A percentile compares a stretch with the other conserved stretches of the same genome.
Evolutionary conservation across 2,329 filamentous ascomycete genomes (phyloP).

Genomic region (Phialophora chinensis): DNA sequence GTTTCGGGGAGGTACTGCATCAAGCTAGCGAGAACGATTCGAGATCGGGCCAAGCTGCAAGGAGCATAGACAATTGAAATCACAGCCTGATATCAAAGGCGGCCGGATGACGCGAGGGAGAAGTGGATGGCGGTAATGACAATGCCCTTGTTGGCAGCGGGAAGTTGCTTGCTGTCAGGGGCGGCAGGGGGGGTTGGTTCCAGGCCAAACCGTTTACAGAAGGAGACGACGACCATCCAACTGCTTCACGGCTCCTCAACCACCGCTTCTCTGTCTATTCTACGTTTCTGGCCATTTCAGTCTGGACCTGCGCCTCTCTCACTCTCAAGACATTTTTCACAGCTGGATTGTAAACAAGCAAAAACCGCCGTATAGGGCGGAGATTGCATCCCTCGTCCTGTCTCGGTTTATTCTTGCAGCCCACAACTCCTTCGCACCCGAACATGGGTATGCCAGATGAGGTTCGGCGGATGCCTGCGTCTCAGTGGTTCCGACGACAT

Average conservation of each 20-base stretch:
- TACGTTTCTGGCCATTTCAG: background rate
- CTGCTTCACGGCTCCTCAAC: background rate
- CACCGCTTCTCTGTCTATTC: background rate
- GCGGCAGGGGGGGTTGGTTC: conserved; percentile 1
- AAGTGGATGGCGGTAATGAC: background rate
- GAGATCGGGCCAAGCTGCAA: conserved; percentile 10
- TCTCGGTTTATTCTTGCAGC: conserved; percentile 21
- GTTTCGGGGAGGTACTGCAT: background rate
- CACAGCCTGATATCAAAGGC: conserved; percentile 11
- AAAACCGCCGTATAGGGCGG: background rate
- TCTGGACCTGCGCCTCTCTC: background rate
- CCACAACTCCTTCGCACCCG: background rate
- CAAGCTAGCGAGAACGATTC: background rate
- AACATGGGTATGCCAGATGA: conserved; percentile 6
- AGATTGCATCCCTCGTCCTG: conserved; percentile 24
- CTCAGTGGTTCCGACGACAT: conserved; percentile 20
- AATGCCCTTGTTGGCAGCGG: conserved; percentile 9
- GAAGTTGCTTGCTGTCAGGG: background rate
- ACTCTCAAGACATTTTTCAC: background rate
- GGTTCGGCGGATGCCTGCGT: background rate
- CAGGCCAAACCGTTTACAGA: background rate
- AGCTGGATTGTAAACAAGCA: conserved; percentile 19
- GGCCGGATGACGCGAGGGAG: conserved; percentile 17
- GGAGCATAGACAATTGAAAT: conserved; percentile 20
- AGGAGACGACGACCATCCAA: background rate